Base-by-base conservation (phyloP, 1,284 basidiomycete genomes). In the Trametes versicolor region DNA sequence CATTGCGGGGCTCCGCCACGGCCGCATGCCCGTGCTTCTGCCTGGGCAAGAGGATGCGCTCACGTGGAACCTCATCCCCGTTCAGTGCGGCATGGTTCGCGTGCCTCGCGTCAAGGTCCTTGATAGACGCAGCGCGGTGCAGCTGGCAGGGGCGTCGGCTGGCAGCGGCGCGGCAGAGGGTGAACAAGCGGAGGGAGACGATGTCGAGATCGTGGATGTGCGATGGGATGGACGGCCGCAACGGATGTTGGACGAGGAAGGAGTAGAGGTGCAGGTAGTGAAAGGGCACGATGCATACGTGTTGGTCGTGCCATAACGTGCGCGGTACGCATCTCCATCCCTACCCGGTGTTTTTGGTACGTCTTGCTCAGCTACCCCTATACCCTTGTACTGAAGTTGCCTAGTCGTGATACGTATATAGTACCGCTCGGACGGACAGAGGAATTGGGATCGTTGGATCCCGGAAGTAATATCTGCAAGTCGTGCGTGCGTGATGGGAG, bases 61-160 rank as follows among this genome's bases (percentile, higher is more conserved):
- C 17, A 76, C 77, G 4, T 93, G 92, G 89, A 84, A 83, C 37
- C 72, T 93, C 29, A 83, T 93, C 29, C 88, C 92, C 0, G 74
- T 93, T 32, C 90, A 92, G 66, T 93, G 90, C 74, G 91, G 92
- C 53, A 80, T 85, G 68, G 79, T 90, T 51, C 81, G 74, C 63
- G 71, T 90, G 17, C 91, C 92, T 13, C 77, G 78, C 39, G 81
- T 93, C 64, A 83, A 79, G 70, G 85, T 92, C 27, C 70, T 85
- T 37, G 85, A 92, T 71, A 81, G 84, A 62, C 77, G 90, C 62
- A 80, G 65, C 54, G 78, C 65, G 32, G 61, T 66, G 34, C 67
- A 67, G 52, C 55, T 62, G 3, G 55, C 56, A 1, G 27, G 52
- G 10, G 52, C 58, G 19, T 63, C 54, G 4, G 52, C 49, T 21